phyloP scores from a whole-genome alignment of 2,329 filamentous ascomycete species.

The Curvularia spicifera region DNA sequence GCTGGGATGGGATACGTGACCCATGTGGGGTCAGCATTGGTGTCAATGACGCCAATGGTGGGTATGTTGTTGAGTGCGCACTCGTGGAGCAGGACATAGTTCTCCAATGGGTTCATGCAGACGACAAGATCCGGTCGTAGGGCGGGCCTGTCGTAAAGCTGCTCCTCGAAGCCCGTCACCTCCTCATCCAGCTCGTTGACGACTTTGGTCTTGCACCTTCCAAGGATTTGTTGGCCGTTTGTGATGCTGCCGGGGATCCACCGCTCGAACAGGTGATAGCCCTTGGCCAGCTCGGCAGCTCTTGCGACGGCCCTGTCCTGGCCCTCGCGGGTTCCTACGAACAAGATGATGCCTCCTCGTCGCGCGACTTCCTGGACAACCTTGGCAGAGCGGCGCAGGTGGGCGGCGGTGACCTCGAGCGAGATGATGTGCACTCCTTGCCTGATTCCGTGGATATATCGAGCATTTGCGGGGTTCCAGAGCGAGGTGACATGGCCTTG shows the following conservation, averaged over 20 bases:
- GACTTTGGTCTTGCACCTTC: slow-evolving; percentile 71
- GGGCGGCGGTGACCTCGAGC: slow-evolving; percentile 84
- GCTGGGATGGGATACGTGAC: slow-evolving; percentile 96
- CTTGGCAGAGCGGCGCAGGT: slow-evolving; percentile 90
- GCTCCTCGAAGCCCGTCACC: slow-evolving; percentile 68
- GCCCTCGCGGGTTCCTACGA: slow-evolving; percentile 84
- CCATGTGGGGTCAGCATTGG: slow-evolving; percentile 88
- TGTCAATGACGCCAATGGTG: slow-evolving; percentile 94
- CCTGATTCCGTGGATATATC: slow-evolving; percentile 91
- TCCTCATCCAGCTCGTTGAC: slow-evolving; percentile 76
- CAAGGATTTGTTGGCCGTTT: slow-evolving; percentile 89
- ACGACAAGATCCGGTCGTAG: slow-evolving; percentile 89
- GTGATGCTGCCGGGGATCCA: slow-evolving; percentile 94
- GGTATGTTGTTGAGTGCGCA: slow-evolving; percentile 87
- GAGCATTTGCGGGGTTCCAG: slow-evolving; percentile 93
- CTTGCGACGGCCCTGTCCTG: slow-evolving; percentile 82
- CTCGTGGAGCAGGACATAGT: slow-evolving; percentile 88
- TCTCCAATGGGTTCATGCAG: slow-evolving; percentile 90
- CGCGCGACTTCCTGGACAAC: slow-evolving; percentile 87
- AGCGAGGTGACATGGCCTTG: slow-evolving; percentile 88
- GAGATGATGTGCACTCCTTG: slow-evolving; percentile 92
- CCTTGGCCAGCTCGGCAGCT: slow-evolving; percentile 77
- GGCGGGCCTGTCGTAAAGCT: slow-evolving; percentile 67
- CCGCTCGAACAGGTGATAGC: slow-evolving; percentile 87
- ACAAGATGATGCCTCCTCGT: slow-evolving; percentile 83